Conservation (phyloP, 2,329 filamentous ascomycete genomes). For the Aspergillus pseudotamarii region DNA sequence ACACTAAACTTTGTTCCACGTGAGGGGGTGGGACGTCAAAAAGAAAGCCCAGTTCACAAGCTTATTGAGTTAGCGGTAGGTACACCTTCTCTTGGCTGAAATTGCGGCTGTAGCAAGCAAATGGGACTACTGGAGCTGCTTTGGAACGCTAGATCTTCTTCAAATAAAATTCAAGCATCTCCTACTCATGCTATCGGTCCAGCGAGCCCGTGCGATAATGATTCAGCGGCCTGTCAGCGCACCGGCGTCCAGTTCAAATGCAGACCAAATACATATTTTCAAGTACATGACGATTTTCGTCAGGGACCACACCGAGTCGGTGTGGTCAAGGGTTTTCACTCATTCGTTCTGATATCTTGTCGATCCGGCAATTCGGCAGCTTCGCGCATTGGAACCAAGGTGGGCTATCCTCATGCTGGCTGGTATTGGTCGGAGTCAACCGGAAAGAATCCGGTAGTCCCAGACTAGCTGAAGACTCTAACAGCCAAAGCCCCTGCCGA, state of each 20-base stretch:
- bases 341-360: not conserved
- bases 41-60: not conserved
- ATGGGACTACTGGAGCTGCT: not conserved
- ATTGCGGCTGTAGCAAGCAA: not conserved
- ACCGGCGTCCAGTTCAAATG: too few relatives aligned
- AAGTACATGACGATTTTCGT: not conserved
- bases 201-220: not conserved
- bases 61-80: not conserved
- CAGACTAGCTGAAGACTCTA: not conserved
- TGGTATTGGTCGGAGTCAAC: not conserved
- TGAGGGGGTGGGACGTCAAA: not conserved
- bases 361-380: not conserved
- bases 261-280: not conserved
- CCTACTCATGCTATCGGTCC: not conserved
- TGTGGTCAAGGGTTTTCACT: not conserved
- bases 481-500: not conserved
- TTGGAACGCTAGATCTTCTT: not conserved
- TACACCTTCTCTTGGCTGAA: not conserved
- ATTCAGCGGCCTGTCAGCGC: not conserved
- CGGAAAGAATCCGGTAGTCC: not conserved
- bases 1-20: not conserved
- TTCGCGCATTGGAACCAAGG: not conserved
- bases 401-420: not conserved
- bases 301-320: not conserved
- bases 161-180: not conserved